Conservation (phyloP, 2,329 filamentous ascomycete species). For the Acrocalymma vagum region DNA sequence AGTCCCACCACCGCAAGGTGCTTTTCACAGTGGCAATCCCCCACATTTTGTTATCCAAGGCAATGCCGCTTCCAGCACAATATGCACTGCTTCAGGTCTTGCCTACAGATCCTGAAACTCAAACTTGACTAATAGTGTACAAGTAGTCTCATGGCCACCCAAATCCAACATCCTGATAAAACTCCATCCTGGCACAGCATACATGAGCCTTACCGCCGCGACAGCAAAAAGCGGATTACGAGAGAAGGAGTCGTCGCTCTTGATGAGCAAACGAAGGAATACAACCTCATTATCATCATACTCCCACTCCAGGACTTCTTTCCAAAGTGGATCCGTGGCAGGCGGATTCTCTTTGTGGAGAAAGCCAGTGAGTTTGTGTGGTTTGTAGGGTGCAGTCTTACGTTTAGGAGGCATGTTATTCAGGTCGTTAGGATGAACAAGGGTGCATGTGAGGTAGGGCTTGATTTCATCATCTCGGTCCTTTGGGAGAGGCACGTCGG, state of each 20-base stretch:
- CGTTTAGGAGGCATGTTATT: conserved; percentile 63
- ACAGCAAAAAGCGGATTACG: conserved; percentile 70
- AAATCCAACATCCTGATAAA: conserved; percentile 73
- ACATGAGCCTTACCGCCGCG: conserved; percentile 66
- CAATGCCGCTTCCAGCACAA: no score
- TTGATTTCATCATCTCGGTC: conserved; percentile 62
- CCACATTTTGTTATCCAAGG: no score
- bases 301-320: conserved; percentile 73
- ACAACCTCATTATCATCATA: conserved; percentile 72
- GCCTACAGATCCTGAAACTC: conserved; percentile 53
- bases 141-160: conserved; percentile 70
- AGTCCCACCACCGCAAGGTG: no score
- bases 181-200: conserved; percentile 65
- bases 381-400: conserved; percentile 69
- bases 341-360: conserved; percentile 68
- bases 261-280: conserved; percentile 71
- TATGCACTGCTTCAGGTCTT: no score
- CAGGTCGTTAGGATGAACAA: conserved; percentile 66
- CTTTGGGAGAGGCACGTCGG: conserved; percentile 65
- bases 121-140: conserved; percentile 69
- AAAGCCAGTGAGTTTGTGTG: conserved; percentile 64
- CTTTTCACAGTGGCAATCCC: no score
- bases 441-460: conserved; percentile 72
- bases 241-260: conserved; percentile 71
- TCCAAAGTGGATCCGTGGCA: conserved; percentile 69